phyloP scores from a whole-genome alignment of 2,329 filamentous ascomycete genomes.

The Zymoseptoria passerinii region DNA sequence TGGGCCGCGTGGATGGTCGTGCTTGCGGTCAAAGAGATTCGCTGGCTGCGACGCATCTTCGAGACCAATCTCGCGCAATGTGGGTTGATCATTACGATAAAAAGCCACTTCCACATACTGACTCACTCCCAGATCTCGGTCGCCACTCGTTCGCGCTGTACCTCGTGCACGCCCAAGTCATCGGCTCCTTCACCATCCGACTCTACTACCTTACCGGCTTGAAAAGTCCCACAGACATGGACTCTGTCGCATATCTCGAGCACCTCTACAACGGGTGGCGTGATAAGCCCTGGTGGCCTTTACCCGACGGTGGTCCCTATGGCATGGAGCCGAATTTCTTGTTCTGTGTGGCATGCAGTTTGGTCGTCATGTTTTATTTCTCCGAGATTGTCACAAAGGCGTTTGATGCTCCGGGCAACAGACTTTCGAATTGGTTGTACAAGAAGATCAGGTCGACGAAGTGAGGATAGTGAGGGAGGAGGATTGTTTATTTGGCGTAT shows the following conservation, averaged over 20 bases:
- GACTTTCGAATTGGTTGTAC: constrained; percentile 17
- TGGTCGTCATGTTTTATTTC: constrained; percentile 21
- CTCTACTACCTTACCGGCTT: constrained; percentile 21
- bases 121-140: constrained; percentile 39
- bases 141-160: constrained; percentile 56
- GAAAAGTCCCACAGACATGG: constrained; percentile 14
- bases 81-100: constrained; percentile 4
- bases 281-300: constrained; percentile 21
- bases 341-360: constrained; percentile 16
- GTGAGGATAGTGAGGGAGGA: constrained; percentile 1
- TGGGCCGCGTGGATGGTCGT: constrained; percentile 43
- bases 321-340: constrained; percentile 22
- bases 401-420: constrained; percentile 20
- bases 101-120: not conserved
- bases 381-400: constrained; percentile 21
- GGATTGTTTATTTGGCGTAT: not conserved
- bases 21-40: constrained; percentile 17
- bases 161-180: constrained; percentile 54
- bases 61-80: constrained; percentile 19
- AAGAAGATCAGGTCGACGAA: constrained; percentile 13
- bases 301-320: constrained; percentile 16
- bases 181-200: constrained; percentile 49
- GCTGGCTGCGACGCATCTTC: constrained; percentile 18
- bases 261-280: constrained; percentile 16
- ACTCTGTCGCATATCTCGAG: constrained; percentile 13